Base-by-base conservation (phyloP, 495 filamentous ascomycete genomes). In the Lasiosphaeria ovina region DNA sequence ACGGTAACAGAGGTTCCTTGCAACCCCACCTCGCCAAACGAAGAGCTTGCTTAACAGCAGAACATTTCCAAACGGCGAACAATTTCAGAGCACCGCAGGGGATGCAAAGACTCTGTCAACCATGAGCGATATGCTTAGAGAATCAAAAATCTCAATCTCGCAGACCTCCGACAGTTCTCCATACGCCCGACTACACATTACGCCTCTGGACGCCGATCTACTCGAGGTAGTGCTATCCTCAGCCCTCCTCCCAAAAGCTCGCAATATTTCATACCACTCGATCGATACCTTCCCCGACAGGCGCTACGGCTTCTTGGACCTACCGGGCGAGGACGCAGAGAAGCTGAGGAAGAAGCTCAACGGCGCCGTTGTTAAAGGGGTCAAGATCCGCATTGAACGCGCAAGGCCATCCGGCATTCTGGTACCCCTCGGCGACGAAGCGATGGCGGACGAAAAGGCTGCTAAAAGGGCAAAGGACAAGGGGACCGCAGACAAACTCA, bases 291-390 rank as follows among this genome's bases (percentile, higher is more conserved):
- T 94, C 62, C 93, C 93, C 12, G 93, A 98, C 58, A 89, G 85
- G 67, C 83, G 81, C 40, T 98, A 90, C 87, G 94, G 92, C 51
- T 98, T 89, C 76, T 74, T 97, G 51, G 90, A 93, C 17, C 72
- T 98, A 24, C 91, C 93, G 0, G 72, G 68, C 2, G 83, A 86
- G 74, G 91, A 94, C 62, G 94, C 92, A 5, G 87, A 93, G 3
- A 95, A 92, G 68, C 76, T 98, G 35, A 89, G 87, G 73, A 93
- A 91, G 79, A 97, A 95, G 70, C 81, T 98, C n/a, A 89, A 96
- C 77, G 93, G 93, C 8, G 83, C 88, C 5, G 87, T 92, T 12
- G 75, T 98, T 32, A 95, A 87, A 59, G 94, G 94, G 36, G 79
- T 82, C 47, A 98, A 96, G 71, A 84, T 98, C 60, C 83, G 85